Evolutionary conservation across 1,139 yeast species (phyloP).

Genomic region (Waltiozyma sp.): DNA sequence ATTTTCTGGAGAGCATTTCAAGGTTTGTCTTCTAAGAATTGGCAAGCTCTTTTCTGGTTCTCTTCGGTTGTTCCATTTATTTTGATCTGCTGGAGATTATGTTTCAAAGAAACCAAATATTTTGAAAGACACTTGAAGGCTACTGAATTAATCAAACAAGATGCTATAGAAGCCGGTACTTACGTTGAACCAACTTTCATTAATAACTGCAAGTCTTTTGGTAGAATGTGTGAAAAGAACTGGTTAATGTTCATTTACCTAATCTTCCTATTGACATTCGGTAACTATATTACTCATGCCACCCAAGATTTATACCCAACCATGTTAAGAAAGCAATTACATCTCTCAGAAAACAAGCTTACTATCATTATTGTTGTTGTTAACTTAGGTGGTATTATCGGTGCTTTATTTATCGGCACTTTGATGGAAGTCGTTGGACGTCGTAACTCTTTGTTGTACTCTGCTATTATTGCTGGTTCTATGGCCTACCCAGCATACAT

Average conservation of each 20-base stretch:
- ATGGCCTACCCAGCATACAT: slow-evolving; percentile 44
- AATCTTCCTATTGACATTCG: slow-evolving; percentile 37
- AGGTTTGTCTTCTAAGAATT: slow-evolving; percentile 21
- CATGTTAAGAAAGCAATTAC: slow-evolving; percentile 31
- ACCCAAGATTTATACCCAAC: slow-evolving; percentile 46
- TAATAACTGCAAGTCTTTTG: slow-evolving; percentile 13
- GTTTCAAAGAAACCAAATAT: slow-evolving; percentile 29
- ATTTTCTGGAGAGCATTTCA: slow-evolving; percentile 32
- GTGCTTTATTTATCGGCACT: slow-evolving; percentile 37
- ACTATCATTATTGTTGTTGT: slow-evolving; percentile 37
- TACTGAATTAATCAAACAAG: slow-evolving; percentile 21
- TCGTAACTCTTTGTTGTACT: slow-evolving; percentile 31
- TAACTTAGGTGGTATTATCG: slow-evolving; percentile 38
- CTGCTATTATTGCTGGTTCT: slow-evolving; percentile 37
- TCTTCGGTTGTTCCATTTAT: slow-evolving; percentile 36
- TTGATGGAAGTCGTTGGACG: slow-evolving; percentile 35
- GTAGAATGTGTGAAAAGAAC: slow-evolving; percentile 15
- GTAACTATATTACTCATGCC: slow-evolving; percentile 44
- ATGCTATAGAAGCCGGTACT: slow-evolving; percentile 27
- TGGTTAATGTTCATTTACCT: slow-evolving; percentile 28
- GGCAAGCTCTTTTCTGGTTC: slow-evolving; percentile 50
- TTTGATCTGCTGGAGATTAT: slow-evolving; percentile 31
- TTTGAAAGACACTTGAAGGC: slow-evolving; percentile 20
- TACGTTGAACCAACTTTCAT: slow-evolving; percentile 12
- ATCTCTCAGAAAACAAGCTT: slow-evolving; percentile 26